These are phyloP conservation scores for Agarophyton chilense DNA, from an alignment of 23 red algal genomes.

Conservation along the genomic window DNA sequence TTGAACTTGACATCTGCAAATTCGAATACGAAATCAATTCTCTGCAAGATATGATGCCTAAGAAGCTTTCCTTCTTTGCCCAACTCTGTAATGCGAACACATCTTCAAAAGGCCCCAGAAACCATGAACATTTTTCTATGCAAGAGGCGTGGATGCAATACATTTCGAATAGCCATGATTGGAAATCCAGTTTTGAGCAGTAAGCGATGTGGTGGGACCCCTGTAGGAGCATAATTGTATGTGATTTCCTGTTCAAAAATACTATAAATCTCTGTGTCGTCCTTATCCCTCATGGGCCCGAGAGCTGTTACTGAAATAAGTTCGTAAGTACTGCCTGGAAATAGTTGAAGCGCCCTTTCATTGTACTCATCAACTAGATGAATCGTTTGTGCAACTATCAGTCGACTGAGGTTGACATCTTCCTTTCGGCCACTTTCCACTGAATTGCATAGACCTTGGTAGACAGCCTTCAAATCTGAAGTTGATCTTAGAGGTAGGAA, in stretches of 20 bases:
- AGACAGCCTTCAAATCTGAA: too few relatives aligned
- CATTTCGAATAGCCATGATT: too few relatives aligned
- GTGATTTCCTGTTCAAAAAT: not conserved
- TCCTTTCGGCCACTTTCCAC: too few relatives aligned
- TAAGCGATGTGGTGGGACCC: slow-evolving; percentile 1
- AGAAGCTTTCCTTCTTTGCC: not conserved
- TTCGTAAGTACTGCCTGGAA: not conserved
- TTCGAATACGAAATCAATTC: slow-evolving; percentile 25
- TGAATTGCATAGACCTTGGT: too few relatives aligned
- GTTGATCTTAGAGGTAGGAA: too few relatives aligned
- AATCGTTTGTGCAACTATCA: too few relatives aligned
- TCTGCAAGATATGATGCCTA: not conserved
- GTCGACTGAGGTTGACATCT: not conserved
- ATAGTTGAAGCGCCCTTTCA: not conserved
- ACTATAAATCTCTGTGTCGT: not conserved
- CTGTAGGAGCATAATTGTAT: slow-evolving; percentile 35
- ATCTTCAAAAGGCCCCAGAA: not conserved
- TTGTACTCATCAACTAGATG: not conserved
- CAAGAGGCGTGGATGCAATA: too few relatives aligned
- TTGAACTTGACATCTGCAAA: not conserved
- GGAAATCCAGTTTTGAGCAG: slow-evolving; percentile 4
- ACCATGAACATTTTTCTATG: slow-evolving; percentile 16
- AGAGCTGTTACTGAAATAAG: not conserved
- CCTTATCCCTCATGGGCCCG: not conserved
- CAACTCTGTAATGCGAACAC: not conserved